A percentile compares a stretch with the other conserved stretches of the same genome.
Evolutionary conservation across 495 filamentous ascomycete species (phyloP).

Genomic region (Talaromyces liani): DNA sequence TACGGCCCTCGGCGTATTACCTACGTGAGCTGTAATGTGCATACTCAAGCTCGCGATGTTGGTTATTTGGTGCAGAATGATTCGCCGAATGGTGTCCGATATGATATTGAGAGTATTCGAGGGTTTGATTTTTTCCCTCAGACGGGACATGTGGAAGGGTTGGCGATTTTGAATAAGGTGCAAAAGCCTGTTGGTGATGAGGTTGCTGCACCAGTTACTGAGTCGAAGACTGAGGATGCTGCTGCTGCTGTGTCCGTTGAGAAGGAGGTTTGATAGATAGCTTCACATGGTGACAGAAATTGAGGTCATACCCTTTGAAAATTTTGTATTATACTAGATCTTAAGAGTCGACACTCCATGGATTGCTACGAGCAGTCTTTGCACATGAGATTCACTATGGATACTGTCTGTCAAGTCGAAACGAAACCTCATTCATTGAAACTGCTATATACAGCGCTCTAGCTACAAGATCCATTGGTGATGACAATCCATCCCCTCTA

Average conservation of each 20-base stretch:
- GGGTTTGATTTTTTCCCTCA: slow-evolving; percentile 99
- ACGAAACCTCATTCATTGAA: background rate
- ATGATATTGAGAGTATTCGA: slow-evolving; percentile 83
- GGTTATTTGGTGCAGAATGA: slow-evolving; percentile 69
- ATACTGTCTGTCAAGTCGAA: background rate
- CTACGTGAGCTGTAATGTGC: slow-evolving; percentile 96
- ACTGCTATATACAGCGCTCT: slow-evolving; percentile 8
- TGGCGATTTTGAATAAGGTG: slow-evolving; percentile 63
- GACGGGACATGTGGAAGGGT: slow-evolving; percentile 93
- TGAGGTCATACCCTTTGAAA: background rate
- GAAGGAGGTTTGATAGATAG: background rate
- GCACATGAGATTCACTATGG: background rate
- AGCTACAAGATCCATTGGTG: background rate
- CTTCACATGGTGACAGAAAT: background rate
- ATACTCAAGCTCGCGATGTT: slow-evolving; percentile 92
- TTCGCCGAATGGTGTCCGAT: slow-evolving; percentile 45
- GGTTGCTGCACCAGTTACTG: background rate
- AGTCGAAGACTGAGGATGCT: background rate
- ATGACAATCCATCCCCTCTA: background rate
- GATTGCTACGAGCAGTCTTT: background rate
- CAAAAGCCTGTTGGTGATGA: background rate
- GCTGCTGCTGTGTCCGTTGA: background rate
- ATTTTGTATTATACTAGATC: background rate
- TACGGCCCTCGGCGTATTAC: slow-evolving; percentile 73
- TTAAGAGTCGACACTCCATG: background rate